Percentiles rank a stretch among this genome's conserved stretches.
Conservation (phyloP, 495 filamentous ascomycete species). For the Extremus antarcticus region DNA sequence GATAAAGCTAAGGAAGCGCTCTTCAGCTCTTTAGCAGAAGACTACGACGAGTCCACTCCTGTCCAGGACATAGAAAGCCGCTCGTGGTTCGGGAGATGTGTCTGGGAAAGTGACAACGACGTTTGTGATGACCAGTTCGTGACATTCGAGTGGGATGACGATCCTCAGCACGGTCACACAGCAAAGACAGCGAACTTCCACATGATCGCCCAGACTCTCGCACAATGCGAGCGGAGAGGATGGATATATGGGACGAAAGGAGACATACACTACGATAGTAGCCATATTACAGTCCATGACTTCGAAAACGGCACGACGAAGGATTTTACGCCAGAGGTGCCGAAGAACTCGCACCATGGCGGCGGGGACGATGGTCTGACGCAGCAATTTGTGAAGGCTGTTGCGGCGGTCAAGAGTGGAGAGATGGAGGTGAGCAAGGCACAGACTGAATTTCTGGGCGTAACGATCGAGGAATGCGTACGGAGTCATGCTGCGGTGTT, state of each 20-base stretch:
- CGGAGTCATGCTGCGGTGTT: conserved; percentile 89
- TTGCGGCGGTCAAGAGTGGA: conserved; percentile 64
- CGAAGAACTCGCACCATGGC: conserved; percentile 54
- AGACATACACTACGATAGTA: conserved; percentile 71
- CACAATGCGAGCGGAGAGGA: conserved; percentile 72
- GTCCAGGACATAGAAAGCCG: conserved; percentile 43
- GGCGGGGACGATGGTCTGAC: conserved; percentile 82
- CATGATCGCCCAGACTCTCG: conserved; percentile 85
- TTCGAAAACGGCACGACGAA: conserved; percentile 47
- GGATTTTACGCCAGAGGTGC: conserved; percentile 41
- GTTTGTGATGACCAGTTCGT: conserved; percentile 89
- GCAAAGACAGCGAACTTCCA: conserved; percentile 83
- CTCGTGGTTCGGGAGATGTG: conserved; percentile 88
- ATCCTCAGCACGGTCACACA: conserved; percentile 24
- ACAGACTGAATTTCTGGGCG: conserved; percentile 66
- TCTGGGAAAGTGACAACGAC: conserved; percentile 84
- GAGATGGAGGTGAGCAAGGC: conserved; percentile 58
- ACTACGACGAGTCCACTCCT: conserved; percentile 51
- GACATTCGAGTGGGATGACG: conserved; percentile 69
- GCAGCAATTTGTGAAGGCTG: conserved; percentile 65
- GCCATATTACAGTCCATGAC: conserved; percentile 51
- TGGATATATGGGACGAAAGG: conserved; percentile 74
- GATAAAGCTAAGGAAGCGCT: conserved; percentile 37
- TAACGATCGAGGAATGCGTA: conserved; percentile 72
- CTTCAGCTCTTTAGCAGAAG: conserved; percentile 45